Conservation (phyloP, 2,329 filamentous ascomycete species). For the Colletotrichum trifolii region DNA sequence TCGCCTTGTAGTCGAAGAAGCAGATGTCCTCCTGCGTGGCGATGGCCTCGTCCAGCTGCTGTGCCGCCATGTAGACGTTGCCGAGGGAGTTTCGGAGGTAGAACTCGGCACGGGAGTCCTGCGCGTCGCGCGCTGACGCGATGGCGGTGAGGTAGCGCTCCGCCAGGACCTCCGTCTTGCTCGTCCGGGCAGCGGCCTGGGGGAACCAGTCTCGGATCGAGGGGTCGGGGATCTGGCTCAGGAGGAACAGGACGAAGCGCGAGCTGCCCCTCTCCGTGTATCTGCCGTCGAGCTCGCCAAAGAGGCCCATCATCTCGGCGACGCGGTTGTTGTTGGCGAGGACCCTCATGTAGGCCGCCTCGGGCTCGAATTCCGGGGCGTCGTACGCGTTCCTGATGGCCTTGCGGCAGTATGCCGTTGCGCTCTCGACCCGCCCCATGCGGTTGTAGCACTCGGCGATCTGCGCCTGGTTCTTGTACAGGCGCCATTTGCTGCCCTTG, state of each 20-base stretch:
- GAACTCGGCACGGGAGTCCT: constrained; percentile 50
- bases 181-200: constrained; percentile 50
- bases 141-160: constrained; percentile 47
- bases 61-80: constrained; percentile 48
- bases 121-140: constrained; percentile 45
- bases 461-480: constrained; percentile 54
- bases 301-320: constrained; percentile 47
- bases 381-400: constrained; percentile 45
- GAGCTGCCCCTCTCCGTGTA: constrained; percentile 40
- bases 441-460: constrained; percentile 51
- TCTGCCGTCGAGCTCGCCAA: constrained; percentile 46
- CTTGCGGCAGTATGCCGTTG: constrained; percentile 50
- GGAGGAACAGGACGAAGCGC: constrained; percentile 49
- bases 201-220: constrained; percentile 52
- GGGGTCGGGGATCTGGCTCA: constrained; percentile 48
- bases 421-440: constrained; percentile 45
- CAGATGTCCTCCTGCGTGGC: constrained; percentile 50
- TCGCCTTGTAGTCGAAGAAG: constrained; percentile 50
- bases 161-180: constrained; percentile 44
- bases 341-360: constrained; percentile 50
- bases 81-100: constrained; percentile 53
- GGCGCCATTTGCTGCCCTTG: constrained; percentile 49
- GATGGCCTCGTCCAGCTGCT: constrained; percentile 49
- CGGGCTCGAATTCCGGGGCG: constrained; percentile 50
- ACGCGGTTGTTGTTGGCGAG: constrained; percentile 51